Conservation (phyloP, 2,329 filamentous ascomycete species). For the Aspergillus sclerotialis region DNA sequence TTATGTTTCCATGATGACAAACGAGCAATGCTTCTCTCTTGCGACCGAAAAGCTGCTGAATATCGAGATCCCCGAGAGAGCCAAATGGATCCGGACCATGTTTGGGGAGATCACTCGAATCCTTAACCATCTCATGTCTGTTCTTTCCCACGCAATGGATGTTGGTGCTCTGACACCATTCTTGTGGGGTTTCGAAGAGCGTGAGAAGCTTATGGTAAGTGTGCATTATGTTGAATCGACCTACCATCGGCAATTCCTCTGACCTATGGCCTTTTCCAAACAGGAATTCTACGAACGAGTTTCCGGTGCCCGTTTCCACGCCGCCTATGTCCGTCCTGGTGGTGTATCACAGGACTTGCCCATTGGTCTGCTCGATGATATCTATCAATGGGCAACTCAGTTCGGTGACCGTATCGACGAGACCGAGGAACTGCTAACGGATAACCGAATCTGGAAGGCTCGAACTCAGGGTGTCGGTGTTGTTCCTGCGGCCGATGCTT, state of each 20-base stretch:
- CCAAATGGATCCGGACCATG: constrained; percentile 93
- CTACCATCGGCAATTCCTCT: constrained; percentile 8
- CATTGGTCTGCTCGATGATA: constrained; percentile 89
- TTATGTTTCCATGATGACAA: constrained; percentile 99
- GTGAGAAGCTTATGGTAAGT: constrained; percentile 97
- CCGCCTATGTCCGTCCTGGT: constrained; percentile 92
- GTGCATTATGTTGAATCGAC: constrained; percentile 1
- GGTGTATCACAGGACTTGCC: constrained; percentile 96
- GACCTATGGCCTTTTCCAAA: constrained; percentile 8
- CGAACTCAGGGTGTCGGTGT: constrained; percentile 88
- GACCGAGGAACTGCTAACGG: constrained; percentile 95
- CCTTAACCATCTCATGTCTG: constrained; percentile 96
- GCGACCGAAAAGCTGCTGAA: constrained; percentile 98
- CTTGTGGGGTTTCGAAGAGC: constrained; percentile 98
- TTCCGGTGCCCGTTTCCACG: constrained; percentile 92
- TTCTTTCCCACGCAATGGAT: constrained; percentile 97
- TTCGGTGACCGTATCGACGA: constrained; percentile 98
- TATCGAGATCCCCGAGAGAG: constrained; percentile 87
- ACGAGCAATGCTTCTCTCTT: constrained; percentile 94
- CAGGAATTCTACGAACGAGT: constrained; percentile 99
- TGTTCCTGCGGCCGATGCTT: constrained; percentile 82
- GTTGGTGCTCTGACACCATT: constrained; percentile 97
- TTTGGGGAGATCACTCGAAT: constrained; percentile 93
- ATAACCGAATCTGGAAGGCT: constrained; percentile 99
- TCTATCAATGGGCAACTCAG: constrained; percentile 99